These are phyloP conservation scores for Pythium biforme DNA, from an alignment of 352 stramenopile genomes.

Conservation along the genomic window DNA sequence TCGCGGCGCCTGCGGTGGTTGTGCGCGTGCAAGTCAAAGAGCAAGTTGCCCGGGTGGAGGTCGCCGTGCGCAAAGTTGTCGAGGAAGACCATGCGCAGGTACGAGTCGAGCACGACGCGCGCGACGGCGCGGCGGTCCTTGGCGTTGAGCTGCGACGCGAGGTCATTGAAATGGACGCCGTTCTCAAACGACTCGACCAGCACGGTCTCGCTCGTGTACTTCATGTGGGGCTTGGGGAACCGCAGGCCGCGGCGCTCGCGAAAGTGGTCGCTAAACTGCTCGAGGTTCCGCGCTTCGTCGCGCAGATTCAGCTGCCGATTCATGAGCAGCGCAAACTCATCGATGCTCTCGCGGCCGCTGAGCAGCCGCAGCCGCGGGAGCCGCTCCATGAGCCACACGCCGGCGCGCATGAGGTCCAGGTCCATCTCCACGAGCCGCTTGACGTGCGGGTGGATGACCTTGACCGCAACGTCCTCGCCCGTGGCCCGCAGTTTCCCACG, in stretches of 20 bases:
- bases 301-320: slow-evolving; percentile 90
- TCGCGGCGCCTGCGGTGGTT: slow-evolving; percentile 3
- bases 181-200: slow-evolving; percentile 91
- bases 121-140: slow-evolving; percentile 64
- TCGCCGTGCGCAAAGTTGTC: slow-evolving; percentile 95
- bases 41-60: slow-evolving; percentile 91
- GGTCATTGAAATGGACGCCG: slow-evolving; percentile 72
- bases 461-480: slow-evolving; percentile 84
- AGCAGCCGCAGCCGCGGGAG: slow-evolving; percentile 67
- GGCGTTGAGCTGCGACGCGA: slow-evolving; percentile 44
- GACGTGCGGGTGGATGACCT: slow-evolving; percentile 93
- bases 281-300: slow-evolving; percentile 88
- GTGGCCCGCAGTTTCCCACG: slow-evolving; percentile 65
- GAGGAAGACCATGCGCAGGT: slow-evolving; percentile 94
- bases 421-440: slow-evolving; percentile 87
- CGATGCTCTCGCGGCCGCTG: slow-evolving; percentile 73
- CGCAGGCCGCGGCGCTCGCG: slow-evolving; percentile 48
- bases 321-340: slow-evolving; percentile 88
- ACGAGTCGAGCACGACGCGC: slow-evolving; percentile 81
- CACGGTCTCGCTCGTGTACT: slow-evolving; percentile 77
- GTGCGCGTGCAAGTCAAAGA: slow-evolving; percentile 52
- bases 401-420: slow-evolving; percentile 71
- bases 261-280: slow-evolving; percentile 80
- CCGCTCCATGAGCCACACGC: slow-evolving; percentile 62
- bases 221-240: slow-evolving; percentile 75